Evolutionary conservation across 2,329 filamentous ascomycete genomes (phyloP).

Genomic region (Furcasterigmium sp.): DNA sequence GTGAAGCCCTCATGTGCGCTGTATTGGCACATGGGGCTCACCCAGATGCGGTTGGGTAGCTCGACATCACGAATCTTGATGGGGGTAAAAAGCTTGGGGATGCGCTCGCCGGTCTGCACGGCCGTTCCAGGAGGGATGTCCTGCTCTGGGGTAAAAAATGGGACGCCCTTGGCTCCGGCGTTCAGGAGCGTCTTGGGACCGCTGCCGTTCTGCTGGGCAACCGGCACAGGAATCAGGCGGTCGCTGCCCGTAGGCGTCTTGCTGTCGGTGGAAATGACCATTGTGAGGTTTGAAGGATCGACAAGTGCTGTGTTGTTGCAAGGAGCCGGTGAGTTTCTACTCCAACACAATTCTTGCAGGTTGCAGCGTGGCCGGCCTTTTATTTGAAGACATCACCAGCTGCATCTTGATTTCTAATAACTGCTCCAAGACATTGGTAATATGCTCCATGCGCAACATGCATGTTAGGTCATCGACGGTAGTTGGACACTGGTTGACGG

Average conservation of each 20-base stretch:
- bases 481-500: too few relatives aligned
- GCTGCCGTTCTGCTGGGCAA: not conserved
- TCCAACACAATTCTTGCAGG: too few relatives aligned
- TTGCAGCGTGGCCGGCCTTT: too few relatives aligned
- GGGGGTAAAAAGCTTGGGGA: constrained; percentile 33
- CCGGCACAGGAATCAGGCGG: not conserved
- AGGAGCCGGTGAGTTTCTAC: too few relatives aligned
- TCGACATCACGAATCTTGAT: constrained; percentile 35
- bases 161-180: not conserved
- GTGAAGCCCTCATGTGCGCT: constrained; percentile 33
- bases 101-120: not conserved
- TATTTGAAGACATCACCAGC: too few relatives aligned
- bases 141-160: not conserved
- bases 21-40: constrained; percentile 44
- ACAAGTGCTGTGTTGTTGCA: too few relatives aligned
- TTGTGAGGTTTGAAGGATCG: too few relatives aligned
- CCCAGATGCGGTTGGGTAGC: constrained; percentile 39
- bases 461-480: too few relatives aligned
- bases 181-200: not conserved
- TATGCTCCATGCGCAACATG: too few relatives aligned
- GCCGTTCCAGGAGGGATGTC: not conserved
- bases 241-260: not conserved
- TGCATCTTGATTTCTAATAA: too few relatives aligned
- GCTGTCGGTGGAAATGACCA: not conserved
- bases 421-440: too few relatives aligned